These are phyloP conservation scores for Thymus mandschuricus DNA, from an alignment of 257 asterid genomes.

Conservation along the genomic window DNA sequence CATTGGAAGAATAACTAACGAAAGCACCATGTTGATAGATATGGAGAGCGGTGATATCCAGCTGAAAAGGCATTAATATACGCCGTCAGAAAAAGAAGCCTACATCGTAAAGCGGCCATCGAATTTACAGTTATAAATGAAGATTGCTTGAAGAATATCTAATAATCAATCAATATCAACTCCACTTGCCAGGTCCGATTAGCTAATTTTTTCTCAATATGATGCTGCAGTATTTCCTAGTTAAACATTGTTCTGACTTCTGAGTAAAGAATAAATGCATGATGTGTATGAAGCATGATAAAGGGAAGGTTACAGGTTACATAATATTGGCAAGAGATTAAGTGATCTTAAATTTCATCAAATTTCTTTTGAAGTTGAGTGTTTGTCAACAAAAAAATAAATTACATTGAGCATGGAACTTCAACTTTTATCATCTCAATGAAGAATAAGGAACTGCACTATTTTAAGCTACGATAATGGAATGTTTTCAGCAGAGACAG, in stretches of 20 bases:
- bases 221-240: background rate
- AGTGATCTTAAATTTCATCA: background rate
- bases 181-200: background rate
- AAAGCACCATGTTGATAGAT: constrained; percentile 20
- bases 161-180: constrained; percentile 4
- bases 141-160: background rate
- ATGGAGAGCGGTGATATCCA: constrained; percentile 4
- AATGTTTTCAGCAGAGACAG: background rate
- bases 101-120: constrained; percentile 5
- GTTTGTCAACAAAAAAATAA: background rate
- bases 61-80: constrained; percentile 3
- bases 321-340: background rate
- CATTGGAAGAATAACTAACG: constrained; percentile 10
- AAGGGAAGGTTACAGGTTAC: background rate
- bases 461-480: background rate
- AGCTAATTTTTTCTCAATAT: background rate
- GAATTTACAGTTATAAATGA: background rate
- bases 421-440: background rate
- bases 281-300: background rate
- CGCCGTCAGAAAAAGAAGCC: background rate
- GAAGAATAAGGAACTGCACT: background rate
- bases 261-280: background rate
- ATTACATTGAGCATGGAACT: background rate
- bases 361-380: background rate
- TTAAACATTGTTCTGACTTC: background rate